These are phyloP conservation scores for Naegleria fowleri DNA, from an alignment of 208 protist genomes.

Conservation along the genomic window DNA sequence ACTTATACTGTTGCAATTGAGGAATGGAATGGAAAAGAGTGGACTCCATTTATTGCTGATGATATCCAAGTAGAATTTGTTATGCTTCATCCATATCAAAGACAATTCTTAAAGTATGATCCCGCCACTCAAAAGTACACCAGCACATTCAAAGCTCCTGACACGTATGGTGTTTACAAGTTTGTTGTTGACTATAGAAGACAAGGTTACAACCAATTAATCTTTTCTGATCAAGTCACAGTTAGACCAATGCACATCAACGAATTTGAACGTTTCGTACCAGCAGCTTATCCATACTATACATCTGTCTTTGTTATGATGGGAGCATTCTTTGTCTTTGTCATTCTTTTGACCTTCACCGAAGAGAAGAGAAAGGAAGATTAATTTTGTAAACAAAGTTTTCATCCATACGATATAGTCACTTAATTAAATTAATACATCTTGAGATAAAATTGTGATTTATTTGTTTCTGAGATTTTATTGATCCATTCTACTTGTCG, in stretches of 20 bases:
- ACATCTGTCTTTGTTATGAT: slow-evolving; percentile 62
- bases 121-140: slow-evolving; percentile 40
- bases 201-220: slow-evolving; percentile 49
- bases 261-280: slow-evolving; percentile 68
- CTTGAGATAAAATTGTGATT: too few species aligned
- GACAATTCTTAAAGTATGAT: slow-evolving; percentile 45
- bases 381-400: not conserved
- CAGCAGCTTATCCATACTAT: slow-evolving; percentile 69
- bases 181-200: slow-evolving; percentile 58
- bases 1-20: slow-evolving; percentile 43
- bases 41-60: slow-evolving; percentile 56
- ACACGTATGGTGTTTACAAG: slow-evolving; percentile 71
- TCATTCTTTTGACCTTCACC: slow-evolving; percentile 54
- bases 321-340: slow-evolving; percentile 55
- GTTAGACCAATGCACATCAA: slow-evolving; percentile 64
- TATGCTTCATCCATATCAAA: slow-evolving; percentile 63
- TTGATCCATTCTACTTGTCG: too few species aligned
- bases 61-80: slow-evolving; percentile 59
- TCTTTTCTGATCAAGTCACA: slow-evolving; percentile 38
- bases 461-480: too few species aligned
- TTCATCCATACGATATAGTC: too few species aligned
- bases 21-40: slow-evolving; percentile 47
- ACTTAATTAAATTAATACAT: too few species aligned
- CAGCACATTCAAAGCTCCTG: slow-evolving; percentile 51
- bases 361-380: not conserved